These are phyloP conservation scores for Neospermospora avenae DNA, from an alignment of 2,329 filamentous ascomycete species.

Conservation along the genomic window DNA sequence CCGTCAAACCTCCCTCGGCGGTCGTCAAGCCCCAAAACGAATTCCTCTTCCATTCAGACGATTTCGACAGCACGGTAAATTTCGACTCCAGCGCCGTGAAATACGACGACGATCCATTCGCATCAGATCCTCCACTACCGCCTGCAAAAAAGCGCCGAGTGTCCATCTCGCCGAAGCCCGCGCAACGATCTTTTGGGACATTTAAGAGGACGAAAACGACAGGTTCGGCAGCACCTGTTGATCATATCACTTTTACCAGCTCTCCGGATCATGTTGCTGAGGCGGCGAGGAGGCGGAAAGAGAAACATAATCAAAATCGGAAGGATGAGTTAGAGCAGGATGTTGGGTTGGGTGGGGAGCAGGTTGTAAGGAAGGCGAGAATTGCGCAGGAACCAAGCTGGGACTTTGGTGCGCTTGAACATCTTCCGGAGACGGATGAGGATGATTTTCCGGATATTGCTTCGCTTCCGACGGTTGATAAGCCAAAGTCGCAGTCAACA, in stretches of 20 bases:
- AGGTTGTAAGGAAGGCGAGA: not conserved
- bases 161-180: slow-evolving; percentile 20
- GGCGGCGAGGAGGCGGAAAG: slow-evolving; percentile 17
- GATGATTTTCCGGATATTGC: not conserved
- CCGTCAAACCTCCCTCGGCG: not conserved
- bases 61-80: slow-evolving; percentile 18
- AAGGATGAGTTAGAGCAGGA: slow-evolving; percentile 19
- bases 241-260: slow-evolving; percentile 31
- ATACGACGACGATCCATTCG: slow-evolving; percentile 29
- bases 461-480: slow-evolving; percentile 5
- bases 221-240: slow-evolving; percentile 28
- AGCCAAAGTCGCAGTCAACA: slow-evolving; percentile 8
- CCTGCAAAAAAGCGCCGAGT: slow-evolving; percentile 34
- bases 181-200: slow-evolving; percentile 16
- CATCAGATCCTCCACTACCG: slow-evolving; percentile 21
- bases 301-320: slow-evolving; percentile 9
- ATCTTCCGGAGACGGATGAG: not conserved
- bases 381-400: not conserved
- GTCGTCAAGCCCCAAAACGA: slow-evolving; percentile 3
- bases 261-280: slow-evolving; percentile 29
- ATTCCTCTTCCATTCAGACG: slow-evolving; percentile 15
- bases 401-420: not conserved
- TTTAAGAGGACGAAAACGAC: slow-evolving; percentile 37
- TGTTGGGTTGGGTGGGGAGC: not conserved
- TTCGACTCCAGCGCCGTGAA: slow-evolving; percentile 1